Percentiles rank a stretch among this genome's conserved stretches.
Conservation (phyloP, 768 basidiomycete species). For the Cystoderma amianthinum region DNA sequence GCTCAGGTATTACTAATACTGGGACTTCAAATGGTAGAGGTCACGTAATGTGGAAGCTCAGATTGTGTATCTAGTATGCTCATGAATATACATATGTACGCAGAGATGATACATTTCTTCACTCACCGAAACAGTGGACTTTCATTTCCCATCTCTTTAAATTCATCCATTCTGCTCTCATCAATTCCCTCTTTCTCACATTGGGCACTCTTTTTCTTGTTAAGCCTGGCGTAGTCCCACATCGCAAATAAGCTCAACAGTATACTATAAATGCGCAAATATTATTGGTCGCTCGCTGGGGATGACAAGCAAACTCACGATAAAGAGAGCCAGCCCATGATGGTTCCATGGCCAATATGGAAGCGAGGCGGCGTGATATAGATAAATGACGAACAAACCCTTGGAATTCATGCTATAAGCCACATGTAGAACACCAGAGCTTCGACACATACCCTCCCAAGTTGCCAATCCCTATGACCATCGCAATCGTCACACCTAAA, state of each 20-base stretch:
- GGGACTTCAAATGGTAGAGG: too few species aligned
- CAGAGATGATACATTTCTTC: neutral
- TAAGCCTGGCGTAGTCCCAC: conserved; percentile 41
- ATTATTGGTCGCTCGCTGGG: neutral
- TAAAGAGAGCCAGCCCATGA: conserved; percentile 20
- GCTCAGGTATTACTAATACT: too few species aligned
- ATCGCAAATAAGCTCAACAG: conserved; percentile 34
- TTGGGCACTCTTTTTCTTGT: conserved; percentile 37
- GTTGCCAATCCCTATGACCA: conserved; percentile 50
- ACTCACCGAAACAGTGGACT: conserved; percentile 50
- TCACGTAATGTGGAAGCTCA: too few species aligned
- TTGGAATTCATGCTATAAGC: conserved; percentile 9
- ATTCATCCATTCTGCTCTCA: conserved; percentile 29
- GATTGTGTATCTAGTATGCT: neutral
- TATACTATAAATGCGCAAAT: conserved; percentile 17
- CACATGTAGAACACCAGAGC: neutral
- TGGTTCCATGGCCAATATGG: conserved; percentile 27
- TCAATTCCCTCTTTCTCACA: conserved; percentile 39
- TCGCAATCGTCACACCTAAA: conserved; percentile 32
- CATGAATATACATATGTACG: neutral
- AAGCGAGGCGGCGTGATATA: conserved; percentile 29
- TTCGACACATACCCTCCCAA: conserved; percentile 38
- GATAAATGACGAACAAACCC: conserved; percentile 34
- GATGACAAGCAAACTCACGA: conserved; percentile 18
- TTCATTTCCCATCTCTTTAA: conserved; percentile 41